Percentiles rank a stretch among this genome's conserved stretches.
These are phyloP conservation scores for Alternaria metachromatica DNA, from an alignment of 2,329 filamentous ascomycete species.

Conservation along the genomic window DNA sequence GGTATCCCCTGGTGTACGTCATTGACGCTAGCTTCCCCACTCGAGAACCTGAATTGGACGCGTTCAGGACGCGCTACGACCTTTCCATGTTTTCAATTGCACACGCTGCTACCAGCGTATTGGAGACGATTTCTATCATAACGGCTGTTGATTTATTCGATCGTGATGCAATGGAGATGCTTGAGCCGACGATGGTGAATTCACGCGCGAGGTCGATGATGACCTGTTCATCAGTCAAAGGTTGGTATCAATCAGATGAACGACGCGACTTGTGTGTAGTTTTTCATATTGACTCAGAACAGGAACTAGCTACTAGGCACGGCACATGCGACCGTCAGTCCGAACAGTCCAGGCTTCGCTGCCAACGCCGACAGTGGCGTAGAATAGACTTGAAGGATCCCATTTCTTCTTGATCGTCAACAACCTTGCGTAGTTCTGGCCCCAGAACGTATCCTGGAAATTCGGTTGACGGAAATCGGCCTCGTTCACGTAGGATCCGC, in stretches of 20 bases:
- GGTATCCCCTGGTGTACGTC: conserved; percentile 4
- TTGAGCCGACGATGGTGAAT: not conserved
- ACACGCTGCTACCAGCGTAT: not conserved
- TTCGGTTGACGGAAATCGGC: conserved; percentile 29
- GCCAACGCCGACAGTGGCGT: conserved; percentile 34
- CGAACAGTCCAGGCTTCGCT: conserved; percentile 32
- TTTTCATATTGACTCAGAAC: not conserved
- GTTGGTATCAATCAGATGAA: not conserved
- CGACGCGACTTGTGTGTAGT: not conserved
- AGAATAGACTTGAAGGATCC: conserved; percentile 40
- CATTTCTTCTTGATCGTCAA: conserved; percentile 37
- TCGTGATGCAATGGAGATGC: not conserved
- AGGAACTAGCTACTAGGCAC: not conserved
- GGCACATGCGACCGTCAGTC: conserved; percentile 23
- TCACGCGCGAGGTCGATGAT: not conserved
- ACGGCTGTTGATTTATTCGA: not conserved
- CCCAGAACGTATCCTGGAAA: conserved; percentile 33
- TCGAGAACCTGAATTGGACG: not conserved
- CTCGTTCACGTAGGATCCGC: conserved; percentile 36
- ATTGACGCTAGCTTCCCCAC: conserved; percentile 10
- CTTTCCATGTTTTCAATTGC: not conserved
- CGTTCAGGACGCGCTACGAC: not conserved
- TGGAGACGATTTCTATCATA: not conserved
- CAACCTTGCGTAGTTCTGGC: conserved; percentile 32
- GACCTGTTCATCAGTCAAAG: not conserved